Evolutionary conservation across 129 eudicot genomes (phyloP).

Genomic region (Escallonia herrerae): DNA sequence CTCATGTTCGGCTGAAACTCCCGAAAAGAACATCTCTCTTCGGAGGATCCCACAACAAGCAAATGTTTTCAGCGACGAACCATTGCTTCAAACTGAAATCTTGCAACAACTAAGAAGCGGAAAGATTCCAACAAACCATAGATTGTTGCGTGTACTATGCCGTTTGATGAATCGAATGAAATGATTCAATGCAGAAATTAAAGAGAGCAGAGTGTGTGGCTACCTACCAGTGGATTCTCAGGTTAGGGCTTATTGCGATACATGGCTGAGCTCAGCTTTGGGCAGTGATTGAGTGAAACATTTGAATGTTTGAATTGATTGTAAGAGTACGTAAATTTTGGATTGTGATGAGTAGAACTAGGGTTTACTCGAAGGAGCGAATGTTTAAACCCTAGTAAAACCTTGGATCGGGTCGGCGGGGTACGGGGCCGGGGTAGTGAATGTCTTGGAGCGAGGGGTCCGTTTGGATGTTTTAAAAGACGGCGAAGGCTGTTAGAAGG

Average conservation of each 20-base stretch:
- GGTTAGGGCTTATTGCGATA: neutral
- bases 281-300: no score
- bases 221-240: neutral
- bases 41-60: neutral
- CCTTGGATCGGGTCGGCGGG: neutral
- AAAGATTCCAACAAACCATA: neutral
- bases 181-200: neutral
- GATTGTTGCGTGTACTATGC: neutral
- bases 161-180: neutral
- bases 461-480: no score
- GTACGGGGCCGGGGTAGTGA: no score
- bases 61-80: neutral
- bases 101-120: neutral
- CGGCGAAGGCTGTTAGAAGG: no score
- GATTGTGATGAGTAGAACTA: neutral
- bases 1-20: conserved; percentile 47
- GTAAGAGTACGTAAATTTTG: no score
- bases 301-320: no score
- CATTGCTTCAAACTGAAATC: neutral
- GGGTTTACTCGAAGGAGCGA: neutral
- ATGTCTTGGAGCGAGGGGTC: no score
- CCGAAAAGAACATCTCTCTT: neutral
- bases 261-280: neutral
- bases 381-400: neutral
- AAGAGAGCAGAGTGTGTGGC: neutral